A percentile compares a stretch with the other conserved stretches of the same genome.
Evolutionary conservation across 768 basidiomycete genomes (phyloP).

Genomic region (Boletus sp.): DNA sequence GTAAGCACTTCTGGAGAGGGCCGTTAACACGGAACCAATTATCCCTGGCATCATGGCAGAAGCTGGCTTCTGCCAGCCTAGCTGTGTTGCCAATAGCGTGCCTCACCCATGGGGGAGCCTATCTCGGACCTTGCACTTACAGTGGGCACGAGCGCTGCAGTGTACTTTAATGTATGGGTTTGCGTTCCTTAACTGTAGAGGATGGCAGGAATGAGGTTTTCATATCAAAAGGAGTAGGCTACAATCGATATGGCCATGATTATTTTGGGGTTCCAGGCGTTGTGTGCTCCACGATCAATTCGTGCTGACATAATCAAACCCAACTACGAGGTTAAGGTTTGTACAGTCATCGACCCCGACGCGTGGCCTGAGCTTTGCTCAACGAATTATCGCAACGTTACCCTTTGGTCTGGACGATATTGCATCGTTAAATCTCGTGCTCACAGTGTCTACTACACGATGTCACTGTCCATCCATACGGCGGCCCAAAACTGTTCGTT

Average conservation of each 20-base stretch:
- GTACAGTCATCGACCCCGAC: constrained; percentile 3
- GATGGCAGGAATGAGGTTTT: constrained; percentile 4
- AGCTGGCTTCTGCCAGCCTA: background rate
- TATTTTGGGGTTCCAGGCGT: too few relatives aligned
- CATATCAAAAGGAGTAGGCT: background rate
- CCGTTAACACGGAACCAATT: background rate
- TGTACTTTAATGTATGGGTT: background rate
- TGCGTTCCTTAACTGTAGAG: background rate
- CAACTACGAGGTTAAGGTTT: constrained; percentile 25
- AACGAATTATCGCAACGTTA: background rate
- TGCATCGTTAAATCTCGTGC: background rate
- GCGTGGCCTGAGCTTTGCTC: background rate
- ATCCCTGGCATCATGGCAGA: background rate
- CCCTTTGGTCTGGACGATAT: background rate
- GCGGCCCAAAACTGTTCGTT: constrained; percentile 67
- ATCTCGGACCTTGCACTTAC: background rate
- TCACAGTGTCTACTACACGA: constrained; percentile 12
- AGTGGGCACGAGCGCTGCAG: background rate
- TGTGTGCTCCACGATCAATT: too few relatives aligned
- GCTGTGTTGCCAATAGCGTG: constrained; percentile 3
- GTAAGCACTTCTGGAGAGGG: background rate
- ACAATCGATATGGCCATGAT: too few relatives aligned
- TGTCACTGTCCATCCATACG: constrained; percentile 52
- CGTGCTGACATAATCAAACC: constrained; percentile 15
- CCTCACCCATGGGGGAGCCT: background rate